Conservation (phyloP, 2,329 filamentous ascomycete genomes). For the Anisogramma anomala region DNA sequence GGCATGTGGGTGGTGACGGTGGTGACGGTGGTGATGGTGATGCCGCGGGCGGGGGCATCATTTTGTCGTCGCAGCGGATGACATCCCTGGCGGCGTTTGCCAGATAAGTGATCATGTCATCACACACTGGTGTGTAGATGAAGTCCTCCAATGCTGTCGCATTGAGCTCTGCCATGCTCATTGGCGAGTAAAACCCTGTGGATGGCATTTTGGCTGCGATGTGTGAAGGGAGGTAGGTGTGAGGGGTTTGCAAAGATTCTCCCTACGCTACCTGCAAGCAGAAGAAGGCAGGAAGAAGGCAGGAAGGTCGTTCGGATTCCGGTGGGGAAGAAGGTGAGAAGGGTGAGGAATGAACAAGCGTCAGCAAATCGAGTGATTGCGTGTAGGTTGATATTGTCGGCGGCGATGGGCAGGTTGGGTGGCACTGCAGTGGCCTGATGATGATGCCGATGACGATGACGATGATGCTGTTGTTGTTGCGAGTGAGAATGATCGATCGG, state of each 20-base stretch:
- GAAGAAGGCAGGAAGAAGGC: constrained; percentile 6
- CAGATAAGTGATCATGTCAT: constrained; percentile 67
- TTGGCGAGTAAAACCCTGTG: constrained; percentile 22
- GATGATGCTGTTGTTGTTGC: too few relatives aligned
- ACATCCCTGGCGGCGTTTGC: constrained; percentile 64
- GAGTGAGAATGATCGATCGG: background rate
- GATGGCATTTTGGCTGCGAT: constrained; percentile 30
- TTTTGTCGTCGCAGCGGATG: constrained; percentile 62
- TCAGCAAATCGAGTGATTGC: constrained; percentile 9
- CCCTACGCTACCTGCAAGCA: constrained; percentile 11
- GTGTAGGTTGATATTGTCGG: constrained; percentile 6
- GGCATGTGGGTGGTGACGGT: constrained; percentile 7
- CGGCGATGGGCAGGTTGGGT: background rate
- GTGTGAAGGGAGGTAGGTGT: constrained; percentile 16
- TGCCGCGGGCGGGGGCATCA: too few relatives aligned
- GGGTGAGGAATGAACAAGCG: constrained; percentile 12
- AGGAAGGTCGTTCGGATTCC: constrained; percentile 3
- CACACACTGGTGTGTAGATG: constrained; percentile 63
- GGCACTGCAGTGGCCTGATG: background rate
- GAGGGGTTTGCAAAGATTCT: constrained; percentile 18
- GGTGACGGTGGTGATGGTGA: constrained; percentile 25
- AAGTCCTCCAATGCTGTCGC: constrained; percentile 68
- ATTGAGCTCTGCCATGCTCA: constrained; percentile 49
- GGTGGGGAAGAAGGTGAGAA: constrained; percentile 9
- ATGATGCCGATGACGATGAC: too few relatives aligned